Conservation (phyloP, 768 basidiomycete genomes). For the Boletus rubropictus region DNA sequence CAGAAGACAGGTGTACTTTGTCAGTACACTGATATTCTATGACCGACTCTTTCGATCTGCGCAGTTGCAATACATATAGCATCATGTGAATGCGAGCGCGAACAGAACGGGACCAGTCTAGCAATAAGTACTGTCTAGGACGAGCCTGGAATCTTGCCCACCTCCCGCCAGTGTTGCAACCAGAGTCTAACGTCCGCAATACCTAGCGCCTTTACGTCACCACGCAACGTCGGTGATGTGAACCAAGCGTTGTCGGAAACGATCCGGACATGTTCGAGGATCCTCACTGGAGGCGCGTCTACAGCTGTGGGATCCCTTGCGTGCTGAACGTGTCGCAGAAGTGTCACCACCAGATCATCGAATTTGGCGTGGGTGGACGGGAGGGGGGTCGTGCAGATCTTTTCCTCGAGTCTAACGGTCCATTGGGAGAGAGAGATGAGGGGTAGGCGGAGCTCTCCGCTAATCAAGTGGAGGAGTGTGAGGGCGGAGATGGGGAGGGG, state of each 20-base stretch:
- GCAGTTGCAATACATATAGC: no score
- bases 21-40: no score
- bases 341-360: neutral
- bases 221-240: conserved; percentile 3
- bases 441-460: conserved; percentile 5
- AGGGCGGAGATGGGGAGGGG: conserved; percentile 7
- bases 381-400: neutral
- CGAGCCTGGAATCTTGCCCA: neutral
- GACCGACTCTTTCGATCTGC: no score
- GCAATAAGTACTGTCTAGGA: no score
- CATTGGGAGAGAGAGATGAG: conserved; percentile 9
- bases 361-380: neutral
- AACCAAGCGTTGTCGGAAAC: conserved; percentile 1
- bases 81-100: no score
- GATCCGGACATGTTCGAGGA: neutral
- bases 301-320: neutral
- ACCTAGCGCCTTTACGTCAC: neutral
- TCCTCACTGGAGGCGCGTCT: neutral
- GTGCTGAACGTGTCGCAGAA: neutral
- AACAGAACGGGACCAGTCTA: no score
- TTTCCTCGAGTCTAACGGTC: conserved; percentile 2
- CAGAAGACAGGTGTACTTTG: no score
- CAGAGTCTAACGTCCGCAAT: conserved; percentile 4
- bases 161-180: conserved; percentile 7
- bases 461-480: conserved; percentile 7